A percentile compares a stretch with the other conserved stretches of the same genome.
phyloP scores from a whole-genome alignment of 495 filamentous ascomycete genomes.

The Margaritispora aquatica region DNA sequence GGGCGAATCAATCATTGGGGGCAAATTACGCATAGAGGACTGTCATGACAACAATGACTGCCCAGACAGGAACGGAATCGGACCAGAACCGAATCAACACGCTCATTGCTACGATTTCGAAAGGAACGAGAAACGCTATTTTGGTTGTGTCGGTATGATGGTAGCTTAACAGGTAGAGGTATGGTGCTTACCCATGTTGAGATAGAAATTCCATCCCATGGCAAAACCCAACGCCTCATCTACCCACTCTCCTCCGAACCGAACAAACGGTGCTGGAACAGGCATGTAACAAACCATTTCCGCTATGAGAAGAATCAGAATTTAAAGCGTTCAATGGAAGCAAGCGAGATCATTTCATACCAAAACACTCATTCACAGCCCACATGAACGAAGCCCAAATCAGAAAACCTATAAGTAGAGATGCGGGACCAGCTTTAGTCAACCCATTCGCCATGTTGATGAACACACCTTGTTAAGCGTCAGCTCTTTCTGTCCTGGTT shows the following conservation, averaged over 20 bases:
- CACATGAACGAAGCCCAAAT: slow-evolving; percentile 26
- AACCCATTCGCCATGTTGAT: neutral
- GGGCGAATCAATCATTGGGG: neutral
- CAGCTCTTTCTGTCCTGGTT: neutral
- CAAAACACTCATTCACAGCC: slow-evolving; percentile 28
- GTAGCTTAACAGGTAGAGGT: neutral
- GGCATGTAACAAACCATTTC: slow-evolving; percentile 73
- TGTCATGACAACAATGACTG: slow-evolving; percentile 62
- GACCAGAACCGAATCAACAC: slow-evolving; percentile 73
- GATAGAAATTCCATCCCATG: slow-evolving; percentile 61
- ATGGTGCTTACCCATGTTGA: slow-evolving; percentile 8
- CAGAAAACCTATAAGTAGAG: neutral
- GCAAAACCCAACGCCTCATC: slow-evolving; percentile 68
- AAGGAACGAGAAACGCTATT: slow-evolving; percentile 55
- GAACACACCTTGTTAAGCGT: slow-evolving; percentile 3
- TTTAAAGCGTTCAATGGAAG: neutral
- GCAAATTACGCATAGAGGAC: slow-evolving; percentile 35
- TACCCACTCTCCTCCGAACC: slow-evolving; percentile 63
- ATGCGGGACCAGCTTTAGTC: neutral
- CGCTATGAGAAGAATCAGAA: slow-evolving; percentile 49
- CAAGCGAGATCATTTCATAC: neutral
- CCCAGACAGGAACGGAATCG: slow-evolving; percentile 51
- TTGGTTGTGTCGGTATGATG: too few relatives aligned
- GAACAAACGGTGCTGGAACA: slow-evolving; percentile 63
- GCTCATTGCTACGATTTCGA: slow-evolving; percentile 64